Evolutionary conservation across 1,284 basidiomycete genomes (phyloP), one percentile per base, ranked within the genome.

Genomic region (Xanthoconium separans): DNA sequence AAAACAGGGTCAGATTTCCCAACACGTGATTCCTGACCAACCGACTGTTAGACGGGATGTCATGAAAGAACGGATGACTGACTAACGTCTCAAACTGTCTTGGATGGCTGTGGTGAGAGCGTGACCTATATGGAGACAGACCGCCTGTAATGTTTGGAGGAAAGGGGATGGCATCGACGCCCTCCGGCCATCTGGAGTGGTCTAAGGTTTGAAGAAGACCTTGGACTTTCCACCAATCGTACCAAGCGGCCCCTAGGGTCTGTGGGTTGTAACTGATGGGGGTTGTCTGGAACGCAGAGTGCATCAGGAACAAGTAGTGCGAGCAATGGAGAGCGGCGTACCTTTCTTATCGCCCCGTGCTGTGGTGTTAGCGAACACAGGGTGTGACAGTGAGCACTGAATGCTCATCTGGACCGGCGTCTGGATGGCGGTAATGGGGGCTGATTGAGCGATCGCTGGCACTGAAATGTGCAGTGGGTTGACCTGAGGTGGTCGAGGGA

Each of bases 131-230:
- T 99, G 97, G 52, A 99, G 77, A 60, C 86, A 91, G 22, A n/a
- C n/a, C n/a, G n/a, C 97, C 97, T 0, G 97, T 99, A 61, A 99
- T 95, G 69, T 99, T 99, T 16, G 97, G 97, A 31, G 97, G 97
- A 5, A 87, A 82, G 1, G 95, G 91, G 46, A 99, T 85, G 58
- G 95, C 88, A 70, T 98, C 99, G 9, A 79, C 74, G 29, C 87
- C 91, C 57, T 86, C 81, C 2, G 80, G 47, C 85, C 85, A 58
- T 88, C 77, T 12, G 77, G 63, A 10, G 79, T 77, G 58, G 87
- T 75, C 54, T 85, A 79, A 1, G 97, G 97, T 61, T 86, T 81
- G 80, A 98, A 99, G 80, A 89, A 97, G 12, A n/a, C 92, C 92
- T 69, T 91, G 80, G 29, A 86, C 82, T 53, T 87, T 79, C 97